phyloP scores from a whole-genome alignment of 2,329 filamentous ascomycete species.

The Fusarium tricinctum region DNA sequence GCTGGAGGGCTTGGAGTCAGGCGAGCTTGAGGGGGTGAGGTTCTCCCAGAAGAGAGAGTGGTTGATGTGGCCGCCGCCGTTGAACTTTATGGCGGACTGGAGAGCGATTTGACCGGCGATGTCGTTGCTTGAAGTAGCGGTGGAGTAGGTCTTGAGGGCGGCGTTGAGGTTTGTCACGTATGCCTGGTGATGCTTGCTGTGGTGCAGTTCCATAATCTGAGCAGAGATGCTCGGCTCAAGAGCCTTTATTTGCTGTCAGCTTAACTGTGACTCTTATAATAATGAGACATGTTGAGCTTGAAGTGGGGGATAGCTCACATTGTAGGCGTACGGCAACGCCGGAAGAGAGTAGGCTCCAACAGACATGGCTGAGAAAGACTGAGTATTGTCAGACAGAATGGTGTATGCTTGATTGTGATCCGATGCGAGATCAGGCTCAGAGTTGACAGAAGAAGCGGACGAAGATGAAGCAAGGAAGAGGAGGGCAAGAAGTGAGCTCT shows the following conservation, averaged over 20 bases:
- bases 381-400: conserved; percentile 3
- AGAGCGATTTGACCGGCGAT: conserved; percentile 75
- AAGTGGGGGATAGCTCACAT: conserved; percentile 64
- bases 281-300: too few species aligned
- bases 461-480: conserved; percentile 26
- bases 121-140: conserved; percentile 69
- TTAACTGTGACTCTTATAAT: neutral
- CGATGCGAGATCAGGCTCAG: conserved; percentile 10
- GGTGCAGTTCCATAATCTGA: conserved; percentile 86
- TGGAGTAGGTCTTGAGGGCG: conserved; percentile 71
- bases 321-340: conserved; percentile 75
- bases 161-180: conserved; percentile 83
- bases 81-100: conserved; percentile 84
- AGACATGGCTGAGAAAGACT: conserved; percentile 52
- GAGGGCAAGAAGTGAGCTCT: conserved; percentile 38
- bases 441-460: conserved; percentile 7
- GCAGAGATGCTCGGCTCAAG: conserved; percentile 80
- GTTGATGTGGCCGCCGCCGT: conserved; percentile 93
- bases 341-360: conserved; percentile 70
- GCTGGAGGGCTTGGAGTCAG: conserved; percentile 68
- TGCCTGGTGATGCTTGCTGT: conserved; percentile 83
- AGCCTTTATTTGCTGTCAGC: conserved; percentile 62
- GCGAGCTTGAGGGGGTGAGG: conserved; percentile 72
- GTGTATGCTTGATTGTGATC: conserved; percentile 13
- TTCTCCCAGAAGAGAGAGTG: conserved; percentile 95